Conservation (phyloP, 306 rosid species). For the Fragaria iinumae region DNA sequence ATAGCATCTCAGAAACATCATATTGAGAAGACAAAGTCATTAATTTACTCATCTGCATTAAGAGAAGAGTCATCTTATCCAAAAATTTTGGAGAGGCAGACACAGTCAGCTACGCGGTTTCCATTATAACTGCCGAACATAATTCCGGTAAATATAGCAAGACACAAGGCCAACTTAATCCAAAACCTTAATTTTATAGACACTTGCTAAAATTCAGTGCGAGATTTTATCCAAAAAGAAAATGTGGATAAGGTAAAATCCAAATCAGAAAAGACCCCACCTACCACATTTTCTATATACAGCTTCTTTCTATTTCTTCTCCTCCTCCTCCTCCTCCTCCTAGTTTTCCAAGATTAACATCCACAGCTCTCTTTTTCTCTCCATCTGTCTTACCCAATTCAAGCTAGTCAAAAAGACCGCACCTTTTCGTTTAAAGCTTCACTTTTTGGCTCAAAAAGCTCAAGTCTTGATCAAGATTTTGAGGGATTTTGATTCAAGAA, state of each 20-base stretch:
- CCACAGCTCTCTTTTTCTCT: background rate
- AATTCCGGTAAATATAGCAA: slow-evolving; percentile 2
- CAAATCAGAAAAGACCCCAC: slow-evolving; percentile 23
- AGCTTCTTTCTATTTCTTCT: background rate
- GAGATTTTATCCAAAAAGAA: slow-evolving; percentile 10
- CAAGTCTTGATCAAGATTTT: background rate
- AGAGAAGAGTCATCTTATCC: background rate
- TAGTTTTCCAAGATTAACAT: background rate
- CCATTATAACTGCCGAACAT: background rate
- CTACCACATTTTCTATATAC: background rate
- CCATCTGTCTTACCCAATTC: background rate
- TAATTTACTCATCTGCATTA: background rate
- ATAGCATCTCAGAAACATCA: background rate
- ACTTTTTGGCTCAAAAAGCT: slow-evolving; percentile 20
- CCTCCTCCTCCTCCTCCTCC: no score
- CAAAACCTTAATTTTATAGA: background rate
- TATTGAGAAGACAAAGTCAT: background rate
- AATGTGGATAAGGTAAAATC: slow-evolving; percentile 34
- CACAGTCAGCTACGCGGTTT: background rate
- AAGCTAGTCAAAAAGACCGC: slow-evolving; percentile 9
- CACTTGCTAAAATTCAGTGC: slow-evolving; percentile 11
- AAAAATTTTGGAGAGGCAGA: background rate
- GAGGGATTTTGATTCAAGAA: background rate
- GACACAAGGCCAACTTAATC: background rate
- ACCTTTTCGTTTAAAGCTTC: slow-evolving; percentile 10